A percentile compares a stretch with the other conserved stretches of the same genome.
These are phyloP conservation scores for Podila clonocystis DNA, from an alignment of 192 early-diverging fungal genomes.

Conservation along the genomic window DNA sequence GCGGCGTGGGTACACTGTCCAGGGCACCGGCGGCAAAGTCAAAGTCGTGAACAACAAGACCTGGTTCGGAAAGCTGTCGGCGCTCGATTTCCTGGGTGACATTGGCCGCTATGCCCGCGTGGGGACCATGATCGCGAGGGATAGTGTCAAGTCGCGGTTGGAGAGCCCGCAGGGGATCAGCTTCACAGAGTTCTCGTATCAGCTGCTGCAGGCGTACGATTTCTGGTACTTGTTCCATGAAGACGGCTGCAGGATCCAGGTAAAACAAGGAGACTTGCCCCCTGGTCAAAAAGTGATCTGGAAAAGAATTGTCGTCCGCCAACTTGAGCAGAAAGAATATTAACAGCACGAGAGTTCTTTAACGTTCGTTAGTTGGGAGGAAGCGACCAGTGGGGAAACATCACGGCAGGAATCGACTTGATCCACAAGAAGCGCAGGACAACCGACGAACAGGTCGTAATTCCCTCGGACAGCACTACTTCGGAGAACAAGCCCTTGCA, in stretches of 20 bases:
- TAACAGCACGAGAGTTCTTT: not conserved
- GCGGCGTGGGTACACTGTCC: conserved; percentile 42
- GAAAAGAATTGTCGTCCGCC: too few relatives aligned
- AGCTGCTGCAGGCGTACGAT: conserved; percentile 94
- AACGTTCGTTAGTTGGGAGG: conserved; percentile 77
- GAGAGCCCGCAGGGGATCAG: conserved; percentile 86
- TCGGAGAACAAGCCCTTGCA: conserved; percentile 18
- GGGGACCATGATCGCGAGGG: conserved; percentile 84
- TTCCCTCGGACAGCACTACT: not conserved
- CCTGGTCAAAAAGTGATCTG: too few relatives aligned
- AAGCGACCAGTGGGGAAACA: conserved; percentile 99
- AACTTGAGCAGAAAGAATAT: too few relatives aligned
- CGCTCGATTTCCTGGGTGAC: conserved; percentile 80
- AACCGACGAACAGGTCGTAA: conserved; percentile 31
- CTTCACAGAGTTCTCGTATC: conserved; percentile 98
- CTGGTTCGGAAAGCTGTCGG: conserved; percentile 80
- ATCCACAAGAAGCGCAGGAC: conserved; percentile 72
- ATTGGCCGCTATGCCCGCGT: conserved; percentile 87
- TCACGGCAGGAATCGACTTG: conserved; percentile 91
- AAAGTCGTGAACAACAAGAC: conserved; percentile 81
- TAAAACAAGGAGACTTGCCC: conserved; percentile 11
- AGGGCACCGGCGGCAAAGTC: conserved; percentile 28
- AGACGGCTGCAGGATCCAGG: conserved; percentile 73
- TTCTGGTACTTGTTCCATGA: conserved; percentile 84
- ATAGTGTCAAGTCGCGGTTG: conserved; percentile 87